phyloP scores from a whole-genome alignment of 2,329 filamentous ascomycete species.

The Chaetomium olivaceum region DNA sequence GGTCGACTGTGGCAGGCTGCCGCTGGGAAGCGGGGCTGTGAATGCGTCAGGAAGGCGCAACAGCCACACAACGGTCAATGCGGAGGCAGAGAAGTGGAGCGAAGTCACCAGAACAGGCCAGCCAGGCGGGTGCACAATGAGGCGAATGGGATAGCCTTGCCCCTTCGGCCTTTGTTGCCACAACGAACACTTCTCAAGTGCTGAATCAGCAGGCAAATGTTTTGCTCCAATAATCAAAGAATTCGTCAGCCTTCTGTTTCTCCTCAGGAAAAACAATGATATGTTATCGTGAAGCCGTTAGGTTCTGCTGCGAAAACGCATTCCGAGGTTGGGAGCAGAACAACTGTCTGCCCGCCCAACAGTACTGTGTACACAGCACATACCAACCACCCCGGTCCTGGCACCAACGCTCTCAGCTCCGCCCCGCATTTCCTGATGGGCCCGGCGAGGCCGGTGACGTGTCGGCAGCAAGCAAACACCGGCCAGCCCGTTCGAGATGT shows the following conservation, averaged over 20 bases:
- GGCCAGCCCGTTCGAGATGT: neutral
- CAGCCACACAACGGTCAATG: slow-evolving; percentile 18
- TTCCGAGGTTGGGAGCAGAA: neutral
- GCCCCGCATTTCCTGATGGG: slow-evolving; percentile 25
- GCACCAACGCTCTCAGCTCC: slow-evolving; percentile 7
- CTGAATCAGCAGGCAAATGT: slow-evolving; percentile 18
- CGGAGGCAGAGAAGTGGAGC: slow-evolving; percentile 29
- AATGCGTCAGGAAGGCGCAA: slow-evolving; percentile 33
- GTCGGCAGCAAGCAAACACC: slow-evolving; percentile 15
- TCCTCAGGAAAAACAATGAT: neutral
- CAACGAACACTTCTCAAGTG: neutral
- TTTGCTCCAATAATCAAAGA: neutral
- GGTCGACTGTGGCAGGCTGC: slow-evolving; percentile 33
- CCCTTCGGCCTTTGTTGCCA: slow-evolving; percentile 18
- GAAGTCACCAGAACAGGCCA: slow-evolving; percentile 34
- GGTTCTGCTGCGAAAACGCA: neutral
- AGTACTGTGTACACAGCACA: neutral
- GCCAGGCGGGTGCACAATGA: slow-evolving; percentile 20
- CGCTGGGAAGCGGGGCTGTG: slow-evolving; percentile 33
- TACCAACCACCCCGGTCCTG: slow-evolving; percentile 2
- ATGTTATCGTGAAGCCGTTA: neutral
- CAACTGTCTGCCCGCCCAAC: neutral
- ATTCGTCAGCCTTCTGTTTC: slow-evolving; percentile 3
- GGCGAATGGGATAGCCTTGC: slow-evolving; percentile 22
- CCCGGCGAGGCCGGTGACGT: slow-evolving; percentile 23